Conservation (phyloP, 2,329 filamentous ascomycete species). For the Xylariaceae sp. region DNA sequence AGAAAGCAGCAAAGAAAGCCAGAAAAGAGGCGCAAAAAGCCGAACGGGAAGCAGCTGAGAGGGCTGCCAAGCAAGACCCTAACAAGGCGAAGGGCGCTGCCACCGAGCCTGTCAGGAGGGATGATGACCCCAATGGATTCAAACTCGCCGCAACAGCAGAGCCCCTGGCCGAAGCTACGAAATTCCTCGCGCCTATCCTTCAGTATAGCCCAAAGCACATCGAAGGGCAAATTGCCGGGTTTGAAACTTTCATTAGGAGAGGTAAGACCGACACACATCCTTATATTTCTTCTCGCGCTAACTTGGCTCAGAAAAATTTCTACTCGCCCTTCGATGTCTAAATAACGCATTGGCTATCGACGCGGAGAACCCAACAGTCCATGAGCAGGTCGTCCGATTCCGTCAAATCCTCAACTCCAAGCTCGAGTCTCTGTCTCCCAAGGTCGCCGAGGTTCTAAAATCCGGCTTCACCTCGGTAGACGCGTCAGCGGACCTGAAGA, state of each 20-base stretch:
- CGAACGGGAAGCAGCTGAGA: constrained; percentile 79
- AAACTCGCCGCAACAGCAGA: constrained; percentile 80
- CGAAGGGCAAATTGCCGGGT: constrained; percentile 81
- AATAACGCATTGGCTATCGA: constrained; percentile 73
- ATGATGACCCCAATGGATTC: constrained; percentile 82
- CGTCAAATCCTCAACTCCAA: constrained; percentile 62
- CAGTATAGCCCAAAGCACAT: constrained; percentile 81
- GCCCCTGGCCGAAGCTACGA: constrained; percentile 83
- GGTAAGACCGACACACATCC: constrained; percentile 57
- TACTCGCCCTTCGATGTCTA: constrained; percentile 85
- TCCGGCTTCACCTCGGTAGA: constrained; percentile 66
- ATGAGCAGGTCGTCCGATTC: constrained; percentile 74
- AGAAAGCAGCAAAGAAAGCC: constrained; percentile 89
- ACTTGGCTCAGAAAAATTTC: constrained; percentile 69
- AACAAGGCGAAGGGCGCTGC: constrained; percentile 62
- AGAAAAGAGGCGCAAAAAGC: constrained; percentile 76
- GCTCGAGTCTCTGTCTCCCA: constrained; percentile 61
- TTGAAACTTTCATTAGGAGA: constrained; percentile 84
- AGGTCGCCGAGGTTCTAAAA: constrained; percentile 71
- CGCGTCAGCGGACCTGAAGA: constrained; percentile 58
- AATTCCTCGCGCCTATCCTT: constrained; percentile 79
- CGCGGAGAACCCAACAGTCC: constrained; percentile 68
- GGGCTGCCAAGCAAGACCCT: no score
- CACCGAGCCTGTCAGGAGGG: constrained; percentile 79
- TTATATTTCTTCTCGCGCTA: constrained; percentile 2